Conservation (phyloP, 176 grass and related monocot species). For the Thinopyrum elongatum region DNA sequence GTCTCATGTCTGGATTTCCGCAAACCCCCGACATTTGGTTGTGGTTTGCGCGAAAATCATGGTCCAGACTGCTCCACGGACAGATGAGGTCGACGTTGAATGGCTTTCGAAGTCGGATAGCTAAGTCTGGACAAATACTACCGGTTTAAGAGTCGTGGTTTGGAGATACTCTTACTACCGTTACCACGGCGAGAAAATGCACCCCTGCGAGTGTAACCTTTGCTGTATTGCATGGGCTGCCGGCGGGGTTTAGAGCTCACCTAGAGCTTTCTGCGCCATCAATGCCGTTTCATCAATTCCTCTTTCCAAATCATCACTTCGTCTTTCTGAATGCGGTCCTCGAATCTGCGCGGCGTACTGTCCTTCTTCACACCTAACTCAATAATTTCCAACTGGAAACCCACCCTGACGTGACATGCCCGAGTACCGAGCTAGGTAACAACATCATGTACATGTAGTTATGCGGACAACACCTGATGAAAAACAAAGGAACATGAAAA, state of each 20-base stretch:
- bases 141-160: too few relatives aligned
- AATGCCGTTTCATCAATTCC: conserved; percentile 15
- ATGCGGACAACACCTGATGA: not conserved
- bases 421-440: not conserved
- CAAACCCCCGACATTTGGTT: too few relatives aligned
- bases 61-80: too few relatives aligned
- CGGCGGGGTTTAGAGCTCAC: not conserved
- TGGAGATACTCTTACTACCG: too few relatives aligned
- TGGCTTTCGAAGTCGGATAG: too few relatives aligned
- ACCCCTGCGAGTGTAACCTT: not conserved
- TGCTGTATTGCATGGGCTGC: not conserved
- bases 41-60: too few relatives aligned
- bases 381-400: conserved; percentile 36
- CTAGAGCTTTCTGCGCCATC: conserved; percentile 20
- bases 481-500: not conserved
- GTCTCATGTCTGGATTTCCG: too few relatives aligned
- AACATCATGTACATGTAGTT: not conserved
- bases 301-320: not conserved
- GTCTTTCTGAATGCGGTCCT: not conserved
- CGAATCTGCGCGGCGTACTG: not conserved
- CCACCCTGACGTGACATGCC: conserved; percentile 31
- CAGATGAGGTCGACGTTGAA: too few relatives aligned
- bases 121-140: too few relatives aligned
- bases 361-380: not conserved
- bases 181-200: too few relatives aligned